Conservation (phyloP, 257 asterid species). For the Solanum gracilifrons region DNA sequence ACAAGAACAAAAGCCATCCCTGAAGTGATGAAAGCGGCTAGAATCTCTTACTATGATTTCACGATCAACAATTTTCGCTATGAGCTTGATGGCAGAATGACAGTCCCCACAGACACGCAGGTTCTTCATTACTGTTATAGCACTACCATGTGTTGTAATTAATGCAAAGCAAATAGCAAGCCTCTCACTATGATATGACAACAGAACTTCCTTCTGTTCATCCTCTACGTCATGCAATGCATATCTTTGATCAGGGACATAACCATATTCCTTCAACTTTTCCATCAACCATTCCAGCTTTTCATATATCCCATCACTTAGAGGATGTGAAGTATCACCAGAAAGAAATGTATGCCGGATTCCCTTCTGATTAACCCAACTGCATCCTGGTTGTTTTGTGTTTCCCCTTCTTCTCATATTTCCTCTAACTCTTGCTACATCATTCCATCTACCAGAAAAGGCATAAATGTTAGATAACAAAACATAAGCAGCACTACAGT, state of each 20-base stretch:
- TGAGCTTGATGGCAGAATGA: conserved; percentile 39
- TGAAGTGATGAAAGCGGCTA: conserved; percentile 53
- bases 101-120: conserved; percentile 46
- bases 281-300: conserved; percentile 31
- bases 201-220: conserved; percentile 29
- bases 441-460: conserved; percentile 51
- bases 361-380: conserved; percentile 53
- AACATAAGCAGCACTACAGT: conserved; percentile 48
- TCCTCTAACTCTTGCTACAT: conserved; percentile 53
- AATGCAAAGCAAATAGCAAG: conserved; percentile 42
- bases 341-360: conserved; percentile 27
- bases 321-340: conserved; percentile 31
- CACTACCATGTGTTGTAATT: conserved; percentile 15
- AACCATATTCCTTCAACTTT: conserved; percentile 31
- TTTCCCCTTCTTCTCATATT: conserved; percentile 37
- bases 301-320: conserved; percentile 18
- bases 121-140: conserved; percentile 49
- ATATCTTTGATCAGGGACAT: conserved; percentile 25
- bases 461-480: conserved; percentile 70
- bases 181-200: conserved; percentile 47
- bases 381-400: conserved; percentile 51
- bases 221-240: conserved; percentile 52
- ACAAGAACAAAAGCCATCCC: conserved; percentile 55
- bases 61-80: conserved; percentile 25
- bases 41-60: conserved; percentile 41